Evolutionary conservation across 148 eudicot species (phyloP).

Genomic region (Dysphania ambrosioides): DNA sequence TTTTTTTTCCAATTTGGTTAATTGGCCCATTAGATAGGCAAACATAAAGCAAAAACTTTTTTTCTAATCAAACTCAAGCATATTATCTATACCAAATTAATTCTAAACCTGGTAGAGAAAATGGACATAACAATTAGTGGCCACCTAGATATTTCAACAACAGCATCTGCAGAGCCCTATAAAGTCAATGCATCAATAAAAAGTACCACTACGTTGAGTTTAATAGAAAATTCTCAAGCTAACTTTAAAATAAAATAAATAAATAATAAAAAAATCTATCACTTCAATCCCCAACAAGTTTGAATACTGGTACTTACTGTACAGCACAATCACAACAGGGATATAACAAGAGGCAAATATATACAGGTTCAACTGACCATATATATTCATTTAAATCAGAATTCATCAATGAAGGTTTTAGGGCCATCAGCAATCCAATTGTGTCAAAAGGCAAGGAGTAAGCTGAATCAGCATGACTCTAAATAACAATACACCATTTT

Average conservation of each 20-base stretch:
- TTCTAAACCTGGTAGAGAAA: too few relatives aligned
- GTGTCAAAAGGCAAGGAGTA: background rate
- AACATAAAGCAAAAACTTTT: too few relatives aligned
- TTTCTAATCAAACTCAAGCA: too few relatives aligned
- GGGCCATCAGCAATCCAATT: background rate
- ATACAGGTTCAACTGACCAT: too few relatives aligned
- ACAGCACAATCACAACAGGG: background rate
- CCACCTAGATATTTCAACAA: background rate
- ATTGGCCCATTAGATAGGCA: background rate
- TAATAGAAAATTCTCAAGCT: background rate
- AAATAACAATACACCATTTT: background rate
- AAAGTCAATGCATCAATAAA: background rate
- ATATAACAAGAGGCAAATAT: too few relatives aligned
- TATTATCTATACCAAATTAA: too few relatives aligned
- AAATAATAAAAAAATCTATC: background rate
- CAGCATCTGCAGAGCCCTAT: background rate
- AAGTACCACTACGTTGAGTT: background rate
- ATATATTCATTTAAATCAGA: background rate
- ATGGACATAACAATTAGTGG: too few relatives aligned
- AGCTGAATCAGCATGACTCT: background rate
- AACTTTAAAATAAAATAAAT: too few relatives aligned
- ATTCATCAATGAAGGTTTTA: too few relatives aligned
- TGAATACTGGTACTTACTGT: background rate
- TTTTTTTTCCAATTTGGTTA: too few relatives aligned
- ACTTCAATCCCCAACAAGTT: background rate